Base-by-base conservation (phyloP, 2,329 filamentous ascomycete species). In the Colletotrichum eremochloae region DNA sequence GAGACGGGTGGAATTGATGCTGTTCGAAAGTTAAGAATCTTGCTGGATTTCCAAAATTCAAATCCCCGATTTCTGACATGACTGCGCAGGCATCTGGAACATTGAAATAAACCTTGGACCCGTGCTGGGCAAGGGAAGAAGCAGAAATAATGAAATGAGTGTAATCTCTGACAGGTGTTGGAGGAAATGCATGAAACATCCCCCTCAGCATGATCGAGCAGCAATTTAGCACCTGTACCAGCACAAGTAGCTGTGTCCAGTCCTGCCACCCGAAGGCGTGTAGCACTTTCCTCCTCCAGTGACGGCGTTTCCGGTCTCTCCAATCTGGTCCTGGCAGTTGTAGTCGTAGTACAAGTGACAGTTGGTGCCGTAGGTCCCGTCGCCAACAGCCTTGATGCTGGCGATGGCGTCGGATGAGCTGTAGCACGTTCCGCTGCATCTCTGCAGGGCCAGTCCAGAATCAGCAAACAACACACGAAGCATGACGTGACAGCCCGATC, bases 331-430 rank as follows among this genome's bases (percentile, higher is more conserved):
- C 20, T 62, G 58, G 31, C 29, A 62, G 12, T 48, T 48, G 42
- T 15, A 33, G 58, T 62, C 58, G 33, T 62, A 62, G 58, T 62
- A 62, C 58, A 62, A 18, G 42, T 48, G 58, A 15, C 58, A 62
- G 42, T 62, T 62, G 3, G 58, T 62, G 29, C 42, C 42, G 11
- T 24, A 62, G 42, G 42, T 48, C 20, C 58, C 42, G 58, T 62
- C 58, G 18, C 58, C 58, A 7, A 62, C 58, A 31, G 58, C 58
- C 11, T 33, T 62, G 6, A 62, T 44, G 58, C 58, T 62, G 58
- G 58, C 58, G 29, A 62, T 62, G 57, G 57, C 29, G 11, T 62
- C 58, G 58, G 58, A 62, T 9, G 58, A 48, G 18, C 9, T 48
- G 20, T 36, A 62, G 58, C 58, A 62, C 44, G 42, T 44, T n/a